phyloP scores from a whole-genome alignment of 129 eudicot species.

The Artemisia tridentata region DNA sequence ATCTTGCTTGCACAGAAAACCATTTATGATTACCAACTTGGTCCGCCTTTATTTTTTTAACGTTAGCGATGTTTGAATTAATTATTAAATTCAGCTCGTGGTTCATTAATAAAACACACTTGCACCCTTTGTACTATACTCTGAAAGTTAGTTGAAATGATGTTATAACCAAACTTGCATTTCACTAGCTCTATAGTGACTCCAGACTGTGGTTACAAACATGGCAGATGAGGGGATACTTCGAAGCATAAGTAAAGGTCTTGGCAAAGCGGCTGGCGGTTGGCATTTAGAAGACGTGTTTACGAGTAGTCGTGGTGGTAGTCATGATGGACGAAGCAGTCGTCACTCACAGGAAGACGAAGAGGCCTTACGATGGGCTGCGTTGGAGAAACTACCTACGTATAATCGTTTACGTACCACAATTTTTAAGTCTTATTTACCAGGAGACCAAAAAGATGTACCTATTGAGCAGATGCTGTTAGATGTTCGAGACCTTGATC shows the following conservation, averaged over 20 bases:
- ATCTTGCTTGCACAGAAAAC: too few relatives aligned
- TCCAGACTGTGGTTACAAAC: not conserved
- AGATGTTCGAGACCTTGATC: slow-evolving; percentile 54
- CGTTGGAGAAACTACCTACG: slow-evolving; percentile 55
- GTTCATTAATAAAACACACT: too few relatives aligned
- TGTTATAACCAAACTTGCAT: too few relatives aligned
- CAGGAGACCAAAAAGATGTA: slow-evolving; percentile 24
- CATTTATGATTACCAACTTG: too few relatives aligned
- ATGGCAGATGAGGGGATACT: slow-evolving; percentile 28
- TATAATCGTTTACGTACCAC: slow-evolving; percentile 66
- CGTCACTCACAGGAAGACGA: slow-evolving; percentile 50
- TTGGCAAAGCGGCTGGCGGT: slow-evolving; percentile 23
- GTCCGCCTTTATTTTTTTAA: too few relatives aligned
- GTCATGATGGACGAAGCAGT: slow-evolving; percentile 36
- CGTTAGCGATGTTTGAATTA: too few relatives aligned
- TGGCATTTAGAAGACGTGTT: slow-evolving; percentile 36
- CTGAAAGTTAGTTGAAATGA: too few relatives aligned
- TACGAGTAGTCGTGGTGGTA: slow-evolving; percentile 27
- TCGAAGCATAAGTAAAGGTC: slow-evolving; percentile 24
- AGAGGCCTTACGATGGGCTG: slow-evolving; percentile 69
- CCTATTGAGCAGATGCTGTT: slow-evolving; percentile 35
- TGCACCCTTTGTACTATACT: too few relatives aligned
- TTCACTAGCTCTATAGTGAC: too few relatives aligned
- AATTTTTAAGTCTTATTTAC: slow-evolving; percentile 41
- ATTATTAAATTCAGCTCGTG: too few relatives aligned